Conservation (phyloP, 768 basidiomycete genomes). For the Tulasnella sp. region DNA sequence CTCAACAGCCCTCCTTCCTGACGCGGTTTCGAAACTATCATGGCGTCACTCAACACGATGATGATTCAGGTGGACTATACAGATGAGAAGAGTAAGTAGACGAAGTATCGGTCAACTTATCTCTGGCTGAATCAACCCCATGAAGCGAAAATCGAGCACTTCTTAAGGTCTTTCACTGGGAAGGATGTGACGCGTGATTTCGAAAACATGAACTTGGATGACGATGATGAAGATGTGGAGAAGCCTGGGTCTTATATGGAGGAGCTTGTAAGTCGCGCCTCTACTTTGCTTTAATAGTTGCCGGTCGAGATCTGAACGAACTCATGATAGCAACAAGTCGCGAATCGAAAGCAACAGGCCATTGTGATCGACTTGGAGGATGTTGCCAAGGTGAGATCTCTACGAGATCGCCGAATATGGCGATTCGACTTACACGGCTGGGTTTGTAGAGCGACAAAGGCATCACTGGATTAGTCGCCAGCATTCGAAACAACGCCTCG, state of each 20-base stretch:
- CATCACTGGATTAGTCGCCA: conserved; percentile 59
- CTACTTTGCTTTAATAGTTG: conserved; percentile 3
- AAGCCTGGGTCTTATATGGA: conserved; percentile 59
- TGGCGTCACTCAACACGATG: conserved; percentile 22
- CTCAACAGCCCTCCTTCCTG: not conserved
- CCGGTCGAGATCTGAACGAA: conserved; percentile 17
- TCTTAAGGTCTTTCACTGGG: conserved; percentile 58
- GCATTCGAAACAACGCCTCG: conserved; percentile 74
- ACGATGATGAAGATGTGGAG: conserved; percentile 34
- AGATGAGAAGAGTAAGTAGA: conserved; percentile 51
- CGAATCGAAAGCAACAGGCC: conserved; percentile 88
- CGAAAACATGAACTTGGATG: conserved; percentile 59
- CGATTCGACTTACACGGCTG: not conserved
- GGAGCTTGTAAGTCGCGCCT: conserved; percentile 52
- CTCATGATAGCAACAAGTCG: conserved; percentile 65
- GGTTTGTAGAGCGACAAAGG: conserved; percentile 52
- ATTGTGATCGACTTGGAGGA: conserved; percentile 85
- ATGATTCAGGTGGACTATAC: conserved; percentile 52
- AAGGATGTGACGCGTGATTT: conserved; percentile 56
- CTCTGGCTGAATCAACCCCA: not conserved
- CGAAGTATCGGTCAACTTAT: not conserved
- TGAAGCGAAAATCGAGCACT: conserved; percentile 56
- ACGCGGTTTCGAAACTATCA: not conserved
- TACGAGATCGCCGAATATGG: not conserved
- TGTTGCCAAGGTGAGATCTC: conserved; percentile 50